Evolutionary conservation across 352 stramenopile genomes (phyloP).

Genomic region (Pythium brachiatum): DNA sequence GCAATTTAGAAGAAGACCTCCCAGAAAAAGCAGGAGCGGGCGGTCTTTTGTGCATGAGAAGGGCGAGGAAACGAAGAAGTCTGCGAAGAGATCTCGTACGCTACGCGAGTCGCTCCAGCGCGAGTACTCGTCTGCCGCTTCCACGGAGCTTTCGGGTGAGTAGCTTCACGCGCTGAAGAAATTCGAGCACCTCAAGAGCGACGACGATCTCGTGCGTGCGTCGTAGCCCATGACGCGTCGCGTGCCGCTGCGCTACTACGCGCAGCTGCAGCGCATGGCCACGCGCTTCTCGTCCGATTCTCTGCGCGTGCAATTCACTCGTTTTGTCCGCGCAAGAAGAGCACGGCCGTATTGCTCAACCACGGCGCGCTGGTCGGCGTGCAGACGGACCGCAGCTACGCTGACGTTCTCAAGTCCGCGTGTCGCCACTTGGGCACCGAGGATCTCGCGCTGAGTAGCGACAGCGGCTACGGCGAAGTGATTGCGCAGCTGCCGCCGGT

Average conservation of each 20-base stretch:
- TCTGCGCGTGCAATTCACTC: constrained; percentile 83
- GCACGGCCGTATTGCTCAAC: constrained; percentile 85
- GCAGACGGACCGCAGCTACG: constrained; percentile 66
- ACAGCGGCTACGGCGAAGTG: constrained; percentile 72
- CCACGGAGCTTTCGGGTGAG: not conserved
- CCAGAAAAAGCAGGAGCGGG: too few relatives aligned
- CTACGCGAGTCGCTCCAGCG: constrained; percentile 60
- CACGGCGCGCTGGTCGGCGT: constrained; percentile 76
- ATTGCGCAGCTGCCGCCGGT: constrained; percentile 57
- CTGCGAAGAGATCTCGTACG: too few relatives aligned
- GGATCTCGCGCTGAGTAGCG: constrained; percentile 42
- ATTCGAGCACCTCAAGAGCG: constrained; percentile 55
- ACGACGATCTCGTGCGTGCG: constrained; percentile 71
- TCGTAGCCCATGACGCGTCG: constrained; percentile 60
- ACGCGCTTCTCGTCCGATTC: constrained; percentile 52
- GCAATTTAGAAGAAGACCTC: too few relatives aligned
- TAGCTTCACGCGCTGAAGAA: constrained; percentile 42
- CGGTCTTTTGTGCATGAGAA: too few relatives aligned
- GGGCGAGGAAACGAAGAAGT: too few relatives aligned
- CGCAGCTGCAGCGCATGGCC: constrained; percentile 65
- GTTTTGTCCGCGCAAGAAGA: constrained; percentile 87
- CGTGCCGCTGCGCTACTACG: constrained; percentile 75
- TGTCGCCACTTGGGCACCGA: constrained; percentile 83
- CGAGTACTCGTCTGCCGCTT: constrained; percentile 45
- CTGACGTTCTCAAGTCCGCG: constrained; percentile 77